Conservation (phyloP, 2,329 filamentous ascomycete genomes). For the Periconia macrospinosa region DNA sequence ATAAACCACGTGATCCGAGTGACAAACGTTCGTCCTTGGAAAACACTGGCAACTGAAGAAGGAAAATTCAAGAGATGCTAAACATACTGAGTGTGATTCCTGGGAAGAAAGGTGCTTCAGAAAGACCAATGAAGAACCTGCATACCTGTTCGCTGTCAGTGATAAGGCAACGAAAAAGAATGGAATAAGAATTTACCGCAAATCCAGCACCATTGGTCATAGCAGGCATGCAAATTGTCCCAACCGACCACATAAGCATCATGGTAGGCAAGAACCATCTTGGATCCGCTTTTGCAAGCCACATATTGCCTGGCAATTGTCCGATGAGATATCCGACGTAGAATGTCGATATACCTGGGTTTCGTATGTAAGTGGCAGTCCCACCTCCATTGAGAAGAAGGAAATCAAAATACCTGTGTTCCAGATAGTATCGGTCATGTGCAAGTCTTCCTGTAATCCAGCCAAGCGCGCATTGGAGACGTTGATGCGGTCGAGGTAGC, state of each 20-base stretch:
- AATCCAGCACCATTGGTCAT: constrained; percentile 40
- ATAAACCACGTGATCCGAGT: no score
- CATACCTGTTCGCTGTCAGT: no score
- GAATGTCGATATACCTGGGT: no score
- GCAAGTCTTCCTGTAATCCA: constrained; percentile 43
- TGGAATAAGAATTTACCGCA: no score
- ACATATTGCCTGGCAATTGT: constrained; percentile 52
- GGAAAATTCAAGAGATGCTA: no score
- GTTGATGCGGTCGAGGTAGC: constrained; percentile 47
- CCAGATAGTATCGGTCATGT: constrained; percentile 37
- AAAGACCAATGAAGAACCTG: constrained; percentile 43
- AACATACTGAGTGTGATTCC: constrained; percentile 43
- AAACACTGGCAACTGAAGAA: no score
- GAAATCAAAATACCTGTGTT: constrained; percentile 47
- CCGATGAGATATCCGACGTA: constrained; percentile 52
- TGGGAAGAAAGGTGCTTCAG: constrained; percentile 45
- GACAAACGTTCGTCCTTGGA: no score
- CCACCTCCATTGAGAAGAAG: no score
- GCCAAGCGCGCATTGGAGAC: constrained; percentile 45
- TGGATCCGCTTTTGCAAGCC: constrained; percentile 46
- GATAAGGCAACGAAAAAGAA: no score
- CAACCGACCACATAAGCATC: constrained; percentile 49
- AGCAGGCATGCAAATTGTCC: constrained; percentile 50
- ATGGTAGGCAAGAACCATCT: constrained; percentile 41
- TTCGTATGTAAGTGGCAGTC: no score